These are phyloP conservation scores for Porcisia deanei DNA, from an alignment of 208 protist genomes.

Conservation along the genomic window DNA sequence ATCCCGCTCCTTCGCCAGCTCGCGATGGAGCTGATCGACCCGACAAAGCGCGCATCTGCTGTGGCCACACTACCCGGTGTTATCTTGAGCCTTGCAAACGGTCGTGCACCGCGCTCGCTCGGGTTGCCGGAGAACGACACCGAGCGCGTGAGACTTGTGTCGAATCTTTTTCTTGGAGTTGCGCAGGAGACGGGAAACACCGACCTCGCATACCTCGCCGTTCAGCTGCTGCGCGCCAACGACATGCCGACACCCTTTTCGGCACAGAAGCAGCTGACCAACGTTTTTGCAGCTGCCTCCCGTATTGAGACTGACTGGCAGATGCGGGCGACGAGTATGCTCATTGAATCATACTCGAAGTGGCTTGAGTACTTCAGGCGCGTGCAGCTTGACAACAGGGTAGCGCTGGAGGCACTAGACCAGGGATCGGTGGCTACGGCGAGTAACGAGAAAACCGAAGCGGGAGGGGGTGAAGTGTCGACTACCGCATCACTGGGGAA, in stretches of 20 bases:
- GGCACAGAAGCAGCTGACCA: constrained; percentile 85
- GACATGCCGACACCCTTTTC: constrained; percentile 68
- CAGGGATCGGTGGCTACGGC: not conserved
- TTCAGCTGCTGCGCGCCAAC: constrained; percentile 86
- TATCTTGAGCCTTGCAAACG: constrained; percentile 78
- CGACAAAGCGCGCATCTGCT: constrained; percentile 46
- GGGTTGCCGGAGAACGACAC: constrained; percentile 51
- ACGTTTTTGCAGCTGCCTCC: constrained; percentile 76
- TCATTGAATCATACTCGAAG: constrained; percentile 52
- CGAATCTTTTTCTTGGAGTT: constrained; percentile 64
- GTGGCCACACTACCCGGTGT: constrained; percentile 63
- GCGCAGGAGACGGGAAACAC: constrained; percentile 85
- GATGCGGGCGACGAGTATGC: constrained; percentile 65
- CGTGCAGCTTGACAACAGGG: constrained; percentile 55
- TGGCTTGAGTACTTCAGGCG: constrained; percentile 73
- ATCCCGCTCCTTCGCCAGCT: constrained; percentile 80
- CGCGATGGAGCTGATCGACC: constrained; percentile 64
- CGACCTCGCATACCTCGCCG: constrained; percentile 74
- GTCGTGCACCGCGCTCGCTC: constrained; percentile 61
- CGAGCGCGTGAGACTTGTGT: constrained; percentile 48
- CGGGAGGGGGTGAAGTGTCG: not conserved
- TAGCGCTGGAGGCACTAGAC: constrained; percentile 30
- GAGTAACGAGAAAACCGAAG: not conserved
- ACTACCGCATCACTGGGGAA: not conserved
- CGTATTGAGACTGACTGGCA: constrained; percentile 84